Evolutionary conservation across 129 eudicot species (phyloP), one percentile per base, ranked within the genome.

Genomic region (Silybum marianum): DNA sequence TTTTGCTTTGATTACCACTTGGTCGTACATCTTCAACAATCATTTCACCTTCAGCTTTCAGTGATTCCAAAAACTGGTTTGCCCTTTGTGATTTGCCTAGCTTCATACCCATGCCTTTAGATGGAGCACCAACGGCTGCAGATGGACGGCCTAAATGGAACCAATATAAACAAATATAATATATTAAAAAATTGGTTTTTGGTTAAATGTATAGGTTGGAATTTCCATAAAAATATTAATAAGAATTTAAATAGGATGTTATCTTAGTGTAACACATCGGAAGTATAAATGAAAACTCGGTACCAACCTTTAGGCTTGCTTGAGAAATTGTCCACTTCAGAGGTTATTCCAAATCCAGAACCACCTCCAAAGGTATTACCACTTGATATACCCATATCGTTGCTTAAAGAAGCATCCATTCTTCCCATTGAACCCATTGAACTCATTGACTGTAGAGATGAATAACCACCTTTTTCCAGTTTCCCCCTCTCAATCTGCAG

Each of bases 31-130:
- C 96, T 73, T 93, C 98, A 63, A 89, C 88, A 78, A 93, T 90
- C 74, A 86, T 84, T 85, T 93, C 98, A 58, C 98, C 98, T 84
- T 90, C 96, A 48, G 96, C 98, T 89, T 91, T 93, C 74, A 93
- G 84, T 46, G 98, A 93, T 81, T 90, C 98, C 92, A 90, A 83
- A 62, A 93, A 92, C 78, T 90, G 91, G 85, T 89, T 93, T 39
- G 91, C 86, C 86, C 72, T 88, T 80, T 89, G 92, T 26, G 91
- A 60, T 85, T 91, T 93, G 13, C 98, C 97, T 73, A 96, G 92
- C 88, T 91, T 78, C 99, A 96, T 93, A 66, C 99, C 99, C 86
- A 87, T 87, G 83, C 95, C 95, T 85, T 91, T 96, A 28, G 95
- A 77, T 74, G 99, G 98, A 78, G 98, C 97, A 70, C 91, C 81